Evolutionary conservation across 306 rosid genomes (phyloP).

Genomic region (Vigna hirtella): DNA sequence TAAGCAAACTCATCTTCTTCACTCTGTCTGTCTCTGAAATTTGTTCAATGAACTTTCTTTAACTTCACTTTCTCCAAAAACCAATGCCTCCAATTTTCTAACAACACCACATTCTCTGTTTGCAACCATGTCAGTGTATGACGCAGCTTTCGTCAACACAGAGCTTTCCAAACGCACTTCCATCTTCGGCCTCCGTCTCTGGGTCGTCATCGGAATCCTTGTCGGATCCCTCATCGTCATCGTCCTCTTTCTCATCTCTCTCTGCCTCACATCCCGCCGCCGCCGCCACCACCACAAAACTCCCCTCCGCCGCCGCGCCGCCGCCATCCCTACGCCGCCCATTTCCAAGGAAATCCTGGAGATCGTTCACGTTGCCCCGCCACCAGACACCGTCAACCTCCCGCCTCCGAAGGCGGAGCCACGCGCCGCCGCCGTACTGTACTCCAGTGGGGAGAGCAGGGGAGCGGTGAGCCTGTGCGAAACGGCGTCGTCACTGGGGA

Average conservation of each 20-base stretch:
- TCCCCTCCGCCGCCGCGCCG: not conserved
- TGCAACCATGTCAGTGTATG: slow-evolving; percentile 72
- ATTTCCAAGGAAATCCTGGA: slow-evolving; percentile 88
- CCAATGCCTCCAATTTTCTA: slow-evolving; percentile 10
- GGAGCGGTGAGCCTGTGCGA: slow-evolving; percentile 60
- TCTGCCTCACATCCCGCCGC: slow-evolving; percentile 91
- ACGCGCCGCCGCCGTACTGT: not conserved
- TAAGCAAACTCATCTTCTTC: not conserved
- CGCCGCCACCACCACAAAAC: slow-evolving; percentile 45
- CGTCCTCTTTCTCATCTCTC: slow-evolving; percentile 81
- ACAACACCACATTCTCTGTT: not conserved
- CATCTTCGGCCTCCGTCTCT: slow-evolving; percentile 87
- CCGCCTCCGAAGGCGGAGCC: slow-evolving; percentile 56
- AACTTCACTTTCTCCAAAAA: slow-evolving; percentile 10
- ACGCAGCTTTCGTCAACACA: slow-evolving; percentile 78
- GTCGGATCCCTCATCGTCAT: slow-evolving; percentile 81
- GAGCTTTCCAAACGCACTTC: slow-evolving; percentile 83
- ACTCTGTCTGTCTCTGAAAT: not conserved
- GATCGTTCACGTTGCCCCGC: slow-evolving; percentile 51
- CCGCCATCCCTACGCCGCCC: slow-evolving; percentile 49
- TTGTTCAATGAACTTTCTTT: not conserved
- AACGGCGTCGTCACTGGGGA: slow-evolving; percentile 57
- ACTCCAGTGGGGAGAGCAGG: slow-evolving; percentile 81
- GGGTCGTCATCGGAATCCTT: slow-evolving; percentile 95
- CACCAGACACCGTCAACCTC: slow-evolving; percentile 57